Evolutionary conservation across 768 basidiomycete genomes (phyloP).

Genomic region (Coprinellus micaceus): DNA sequence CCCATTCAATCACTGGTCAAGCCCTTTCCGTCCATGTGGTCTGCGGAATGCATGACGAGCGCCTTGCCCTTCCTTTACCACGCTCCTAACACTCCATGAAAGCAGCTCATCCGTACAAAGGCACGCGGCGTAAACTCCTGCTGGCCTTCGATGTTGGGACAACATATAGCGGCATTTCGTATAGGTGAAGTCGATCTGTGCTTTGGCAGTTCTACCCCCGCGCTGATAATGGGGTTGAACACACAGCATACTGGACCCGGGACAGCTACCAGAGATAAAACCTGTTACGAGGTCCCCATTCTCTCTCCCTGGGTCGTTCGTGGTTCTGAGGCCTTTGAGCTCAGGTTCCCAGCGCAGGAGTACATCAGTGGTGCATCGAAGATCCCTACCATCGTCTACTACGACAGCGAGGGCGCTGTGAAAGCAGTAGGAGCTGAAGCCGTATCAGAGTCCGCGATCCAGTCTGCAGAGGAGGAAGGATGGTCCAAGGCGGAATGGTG

Average conservation of each 20-base stretch:
- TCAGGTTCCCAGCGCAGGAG: slow-evolving; percentile 46
- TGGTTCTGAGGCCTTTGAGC: neutral
- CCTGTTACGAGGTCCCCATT: slow-evolving; percentile 32
- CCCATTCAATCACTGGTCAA: too few relatives aligned
- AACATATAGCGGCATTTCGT: slow-evolving; percentile 48
- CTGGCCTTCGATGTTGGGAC: slow-evolving; percentile 53
- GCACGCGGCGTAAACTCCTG: slow-evolving; percentile 39
- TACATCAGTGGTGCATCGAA: slow-evolving; percentile 44
- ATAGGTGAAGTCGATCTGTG: slow-evolving; percentile 22
- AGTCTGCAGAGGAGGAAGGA: slow-evolving; percentile 38
- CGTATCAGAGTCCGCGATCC: slow-evolving; percentile 32
- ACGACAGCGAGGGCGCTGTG: slow-evolving; percentile 36
- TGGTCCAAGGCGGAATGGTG: slow-evolving; percentile 48
- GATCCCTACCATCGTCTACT: slow-evolving; percentile 47
- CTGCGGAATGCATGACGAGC: too few relatives aligned
- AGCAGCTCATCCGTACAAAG: slow-evolving; percentile 30
- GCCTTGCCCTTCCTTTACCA: too few relatives aligned
- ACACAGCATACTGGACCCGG: slow-evolving; percentile 33
- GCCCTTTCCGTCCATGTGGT: too few relatives aligned
- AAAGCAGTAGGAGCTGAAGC: slow-evolving; percentile 46
- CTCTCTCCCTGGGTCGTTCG: slow-evolving; percentile 3
- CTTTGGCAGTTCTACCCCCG: neutral
- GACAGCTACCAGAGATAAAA: slow-evolving; percentile 28
- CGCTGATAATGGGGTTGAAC: too few relatives aligned
- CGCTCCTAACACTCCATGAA: neutral